These are phyloP conservation scores for Hyaloscypha bicolor DNA, from an alignment of 495 filamentous ascomycete genomes.

Conservation along the genomic window DNA sequence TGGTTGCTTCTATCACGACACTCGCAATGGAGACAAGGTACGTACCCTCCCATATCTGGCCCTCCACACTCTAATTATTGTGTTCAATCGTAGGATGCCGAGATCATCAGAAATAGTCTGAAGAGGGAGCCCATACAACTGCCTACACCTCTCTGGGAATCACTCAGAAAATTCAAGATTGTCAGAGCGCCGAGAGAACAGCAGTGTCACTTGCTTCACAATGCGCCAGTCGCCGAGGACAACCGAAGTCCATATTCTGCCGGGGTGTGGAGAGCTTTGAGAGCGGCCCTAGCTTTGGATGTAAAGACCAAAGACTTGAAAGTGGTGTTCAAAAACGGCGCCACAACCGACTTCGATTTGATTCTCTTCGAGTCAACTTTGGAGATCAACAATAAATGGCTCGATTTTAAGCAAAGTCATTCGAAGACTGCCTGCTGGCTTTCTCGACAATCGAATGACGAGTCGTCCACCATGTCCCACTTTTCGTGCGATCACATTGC, in stretches of 20 bases:
- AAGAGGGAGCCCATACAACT: constrained; percentile 26
- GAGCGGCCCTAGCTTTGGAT: constrained; percentile 19
- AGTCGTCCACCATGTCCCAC: not conserved
- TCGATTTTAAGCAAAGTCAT: constrained; percentile 16
- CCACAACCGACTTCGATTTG: constrained; percentile 18
- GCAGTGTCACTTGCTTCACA: constrained; percentile 12
- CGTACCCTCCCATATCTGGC: not conserved
- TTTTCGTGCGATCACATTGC: constrained; percentile 25
- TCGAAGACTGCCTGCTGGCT: constrained; percentile 8
- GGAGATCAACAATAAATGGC: constrained; percentile 24
- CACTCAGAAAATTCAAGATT: constrained; percentile 12
- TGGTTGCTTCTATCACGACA: constrained; percentile 13
- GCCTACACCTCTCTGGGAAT: constrained; percentile 12
- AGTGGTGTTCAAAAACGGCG: constrained; percentile 17
- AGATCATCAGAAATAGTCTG: constrained; percentile 22
- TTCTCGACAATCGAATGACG: not conserved
- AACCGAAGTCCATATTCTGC: constrained; percentile 11
- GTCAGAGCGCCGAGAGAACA: constrained; percentile 21
- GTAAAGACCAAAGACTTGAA: constrained; percentile 10
- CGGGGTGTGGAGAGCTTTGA: constrained; percentile 10
- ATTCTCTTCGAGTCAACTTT: constrained; percentile 15
- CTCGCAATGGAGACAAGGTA: constrained; percentile 13
- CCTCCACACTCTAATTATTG: not conserved
- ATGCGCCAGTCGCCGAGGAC: not conserved
- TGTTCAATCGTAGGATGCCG: constrained; percentile 17